A percentile compares a stretch with the other conserved stretches of the same genome.
These are phyloP conservation scores for Whalleya microplaca DNA, from an alignment of 2,329 filamentous ascomycete genomes.

Conservation along the genomic window DNA sequence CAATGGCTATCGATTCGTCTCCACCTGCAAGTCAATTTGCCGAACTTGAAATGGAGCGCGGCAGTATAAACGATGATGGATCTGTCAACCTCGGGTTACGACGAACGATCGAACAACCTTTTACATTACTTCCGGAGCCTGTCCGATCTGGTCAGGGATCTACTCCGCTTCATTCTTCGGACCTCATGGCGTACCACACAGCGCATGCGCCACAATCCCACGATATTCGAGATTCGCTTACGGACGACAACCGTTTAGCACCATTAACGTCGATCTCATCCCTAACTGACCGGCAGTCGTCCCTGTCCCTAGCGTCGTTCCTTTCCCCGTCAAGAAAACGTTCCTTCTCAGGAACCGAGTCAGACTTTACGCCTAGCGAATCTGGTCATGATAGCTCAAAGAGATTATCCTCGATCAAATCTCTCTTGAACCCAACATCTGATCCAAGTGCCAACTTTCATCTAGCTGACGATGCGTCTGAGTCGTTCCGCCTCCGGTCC, in stretches of 20 bases:
- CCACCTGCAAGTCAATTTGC: slow-evolving; percentile 45
- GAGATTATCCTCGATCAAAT: slow-evolving; percentile 75
- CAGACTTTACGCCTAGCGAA: slow-evolving; percentile 47
- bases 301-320: slow-evolving; percentile 64
- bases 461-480: slow-evolving; percentile 42
- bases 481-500: slow-evolving; percentile 48
- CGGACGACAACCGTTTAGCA: slow-evolving; percentile 62
- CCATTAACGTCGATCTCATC: slow-evolving; percentile 54
- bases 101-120: slow-evolving; percentile 49
- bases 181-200: slow-evolving; percentile 57
- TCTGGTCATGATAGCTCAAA: slow-evolving; percentile 55
- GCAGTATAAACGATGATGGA: slow-evolving; percentile 64
- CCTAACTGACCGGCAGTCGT: slow-evolving; percentile 56
- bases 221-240: slow-evolving; percentile 48
- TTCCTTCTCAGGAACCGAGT: slow-evolving; percentile 66
- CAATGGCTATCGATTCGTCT: slow-evolving; percentile 51
- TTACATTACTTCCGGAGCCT: slow-evolving; percentile 53
- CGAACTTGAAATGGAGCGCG: slow-evolving; percentile 51
- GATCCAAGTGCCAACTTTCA: slow-evolving; percentile 28
- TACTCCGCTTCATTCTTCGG: slow-evolving; percentile 48
- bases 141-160: slow-evolving; percentile 48
- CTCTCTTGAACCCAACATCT: slow-evolving; percentile 67
- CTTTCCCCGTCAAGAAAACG: slow-evolving; percentile 66
- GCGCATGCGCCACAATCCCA: slow-evolving; percentile 44
- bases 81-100: slow-evolving; percentile 66